A percentile compares a stretch with the other conserved stretches of the same genome.
Conservation (phyloP, 495 filamentous ascomycete species). For the Neurospora tetraspora region DNA sequence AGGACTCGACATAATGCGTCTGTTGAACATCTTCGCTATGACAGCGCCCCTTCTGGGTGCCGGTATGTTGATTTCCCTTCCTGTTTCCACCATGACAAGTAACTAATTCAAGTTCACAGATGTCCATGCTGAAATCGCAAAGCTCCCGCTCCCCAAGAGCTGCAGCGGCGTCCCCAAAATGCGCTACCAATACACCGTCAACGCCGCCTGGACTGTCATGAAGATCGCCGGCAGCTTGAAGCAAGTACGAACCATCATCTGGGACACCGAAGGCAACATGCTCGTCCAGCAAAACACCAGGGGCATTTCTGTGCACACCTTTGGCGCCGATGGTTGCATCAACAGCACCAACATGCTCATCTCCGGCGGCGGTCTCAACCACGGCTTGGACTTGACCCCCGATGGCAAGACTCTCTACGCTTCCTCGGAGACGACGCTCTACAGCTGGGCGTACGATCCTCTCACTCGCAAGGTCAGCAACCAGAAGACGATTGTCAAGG, state of each 20-base stretch:
- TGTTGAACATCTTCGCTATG: conserved; percentile 8
- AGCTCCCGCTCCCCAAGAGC: conserved; percentile 21
- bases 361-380: conserved; percentile 44
- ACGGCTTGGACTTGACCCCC: conserved; percentile 51
- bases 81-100: background rate
- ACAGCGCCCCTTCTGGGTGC: conserved; percentile 17
- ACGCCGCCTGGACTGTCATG: conserved; percentile 44
- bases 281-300: conserved; percentile 44
- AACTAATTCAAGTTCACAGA: background rate
- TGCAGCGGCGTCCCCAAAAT: conserved; percentile 24
- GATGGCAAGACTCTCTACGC: conserved; percentile 58
- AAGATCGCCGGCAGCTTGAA: conserved; percentile 46
- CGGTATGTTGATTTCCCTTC: conserved; percentile 6
- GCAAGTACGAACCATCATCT: conserved; percentile 47
- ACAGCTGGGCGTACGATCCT: conserved; percentile 50
- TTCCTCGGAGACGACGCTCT: conserved; percentile 45
- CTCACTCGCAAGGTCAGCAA: conserved; percentile 30
- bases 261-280: conserved; percentile 51
- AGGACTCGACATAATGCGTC: conserved; percentile 12
- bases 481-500: conserved; percentile 39
- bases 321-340: conserved; percentile 42
- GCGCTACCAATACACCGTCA: conserved; percentile 31
- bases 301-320: conserved; percentile 44
- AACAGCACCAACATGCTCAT: conserved; percentile 25
- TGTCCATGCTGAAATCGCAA: conserved; percentile 8